These are phyloP conservation scores for Dichotomopilus funicola DNA, from an alignment of 2,329 filamentous ascomycete genomes.

Conservation along the genomic window DNA sequence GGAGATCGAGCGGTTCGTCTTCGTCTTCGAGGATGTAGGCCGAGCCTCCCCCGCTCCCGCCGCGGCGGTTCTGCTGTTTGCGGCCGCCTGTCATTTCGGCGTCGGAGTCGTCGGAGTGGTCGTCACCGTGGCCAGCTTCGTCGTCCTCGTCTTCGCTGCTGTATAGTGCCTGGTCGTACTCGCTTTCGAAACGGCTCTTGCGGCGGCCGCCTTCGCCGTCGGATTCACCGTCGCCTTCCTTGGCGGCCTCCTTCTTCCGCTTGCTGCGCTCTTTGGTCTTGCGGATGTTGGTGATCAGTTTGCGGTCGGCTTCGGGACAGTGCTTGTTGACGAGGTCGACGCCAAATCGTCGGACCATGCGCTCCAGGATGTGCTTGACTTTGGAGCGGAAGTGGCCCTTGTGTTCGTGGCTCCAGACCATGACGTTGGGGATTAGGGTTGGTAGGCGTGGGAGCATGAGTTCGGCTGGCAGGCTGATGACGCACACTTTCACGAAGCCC, in stretches of 20 bases:
- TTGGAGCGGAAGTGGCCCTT: conserved; percentile 96
- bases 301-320: conserved; percentile 80
- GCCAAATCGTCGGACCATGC: conserved; percentile 87
- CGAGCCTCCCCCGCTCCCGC: conserved; percentile 50
- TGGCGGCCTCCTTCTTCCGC: conserved; percentile 71
- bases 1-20: conserved; percentile 87
- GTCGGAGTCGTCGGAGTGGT: conserved; percentile 52
- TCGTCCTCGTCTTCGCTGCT: conserved; percentile 54
- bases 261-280: conserved; percentile 90
- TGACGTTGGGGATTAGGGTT: conserved; percentile 77
- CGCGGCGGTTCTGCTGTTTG: conserved; percentile 38
- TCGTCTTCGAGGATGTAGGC: conserved; percentile 92
- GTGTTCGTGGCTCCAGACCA: conserved; percentile 96
- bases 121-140: conserved; percentile 21
- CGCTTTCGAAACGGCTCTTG: conserved; percentile 72
- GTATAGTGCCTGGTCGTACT: conserved; percentile 94
- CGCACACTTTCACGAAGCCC: conserved; percentile 93
- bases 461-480: conserved; percentile 74
- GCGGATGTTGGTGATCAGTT: conserved; percentile 87
- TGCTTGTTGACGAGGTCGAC: conserved; percentile 71
- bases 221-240: conserved; percentile 50
- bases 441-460: conserved; percentile 72
- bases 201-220: conserved; percentile 43
- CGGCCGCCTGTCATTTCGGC: conserved; percentile 41
- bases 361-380: conserved; percentile 95